These are phyloP conservation scores for Halenospora varia DNA, from an alignment of 495 filamentous ascomycete species.

Conservation along the genomic window DNA sequence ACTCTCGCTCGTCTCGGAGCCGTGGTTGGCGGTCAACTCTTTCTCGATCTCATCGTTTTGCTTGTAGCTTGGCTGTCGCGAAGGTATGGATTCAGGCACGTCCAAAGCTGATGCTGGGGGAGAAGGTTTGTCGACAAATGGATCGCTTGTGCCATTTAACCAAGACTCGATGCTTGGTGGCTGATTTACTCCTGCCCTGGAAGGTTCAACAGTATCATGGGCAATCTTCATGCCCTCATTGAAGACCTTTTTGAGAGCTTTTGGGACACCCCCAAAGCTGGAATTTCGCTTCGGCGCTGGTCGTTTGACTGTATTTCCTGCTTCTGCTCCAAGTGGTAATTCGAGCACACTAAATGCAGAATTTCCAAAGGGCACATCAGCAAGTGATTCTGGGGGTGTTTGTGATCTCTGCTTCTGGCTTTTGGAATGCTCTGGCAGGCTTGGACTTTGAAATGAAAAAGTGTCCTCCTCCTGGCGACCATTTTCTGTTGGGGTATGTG, in stretches of 20 bases:
- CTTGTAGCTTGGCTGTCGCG: slow-evolving; percentile 11
- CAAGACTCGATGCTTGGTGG: slow-evolving; percentile 69
- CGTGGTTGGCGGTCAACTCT: slow-evolving; percentile 4
- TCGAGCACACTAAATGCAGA: slow-evolving; percentile 57
- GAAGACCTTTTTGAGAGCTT: slow-evolving; percentile 51
- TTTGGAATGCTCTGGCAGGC: slow-evolving; percentile 16
- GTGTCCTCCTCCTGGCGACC: slow-evolving; percentile 13
- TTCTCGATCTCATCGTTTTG: slow-evolving; percentile 10
- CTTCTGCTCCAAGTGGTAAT: slow-evolving; percentile 39
- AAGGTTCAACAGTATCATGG: slow-evolving; percentile 46
- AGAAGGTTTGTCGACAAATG: slow-evolving; percentile 57
- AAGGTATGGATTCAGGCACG: background rate
- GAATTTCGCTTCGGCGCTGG: slow-evolving; percentile 18
- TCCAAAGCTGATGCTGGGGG: slow-evolving; percentile 25
- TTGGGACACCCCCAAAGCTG: slow-evolving; percentile 35
- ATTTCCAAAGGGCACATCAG: slow-evolving; percentile 51
- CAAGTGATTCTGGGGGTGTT: slow-evolving; percentile 35
- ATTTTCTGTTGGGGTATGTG: background rate
- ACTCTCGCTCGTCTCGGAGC: background rate
- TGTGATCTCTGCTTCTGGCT: slow-evolving; percentile 12
- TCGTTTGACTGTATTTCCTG: slow-evolving; percentile 25
- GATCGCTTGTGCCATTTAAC: slow-evolving; percentile 69
- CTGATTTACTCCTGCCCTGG: slow-evolving; percentile 40
- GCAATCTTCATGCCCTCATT: slow-evolving; percentile 51
- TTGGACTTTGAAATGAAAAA: slow-evolving; percentile 10